Base-by-base conservation (phyloP, 352 stramenopile species). In the Phytophthora sansomeana region DNA sequence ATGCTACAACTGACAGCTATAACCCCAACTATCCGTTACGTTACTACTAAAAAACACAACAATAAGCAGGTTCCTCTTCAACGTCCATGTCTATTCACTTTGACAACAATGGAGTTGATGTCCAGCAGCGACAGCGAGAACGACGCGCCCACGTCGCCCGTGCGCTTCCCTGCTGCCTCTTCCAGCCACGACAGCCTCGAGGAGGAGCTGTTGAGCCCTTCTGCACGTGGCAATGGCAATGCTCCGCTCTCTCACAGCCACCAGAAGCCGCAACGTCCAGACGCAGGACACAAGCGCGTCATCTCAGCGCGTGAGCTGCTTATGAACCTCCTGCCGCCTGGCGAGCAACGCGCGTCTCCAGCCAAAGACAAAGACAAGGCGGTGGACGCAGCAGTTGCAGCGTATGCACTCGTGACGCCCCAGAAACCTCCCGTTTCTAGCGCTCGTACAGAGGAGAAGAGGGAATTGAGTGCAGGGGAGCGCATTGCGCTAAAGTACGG, bases 401-500 rank as follows among this genome's bases (percentile, higher is more conserved):
- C 68, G 13, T 72, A 67, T 39, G 60, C 53, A 2, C 17, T 72
- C 6, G 38, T 69, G 6, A 62, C 69, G 6, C 50, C 53, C 1
- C 66, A 63, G 33, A 73, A 72, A 48, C 19, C 24, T 14, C 19
- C 26, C 7, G 3, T 32, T 35, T 47, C 48, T 21, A 33, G 30
- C 30, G 33, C 14, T 30, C 21, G 17, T 9, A 43, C 50, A 32
- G 44, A 62, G 32, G 24, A 71, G 32, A 42, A 70, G n/a, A 50
- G 44, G 11, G 29, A 57, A 29, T 63, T 89, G 48, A 80, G 80
- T 1, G 59, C 62, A 14, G 76, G 72, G 41, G 77, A 92, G 35
- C 73, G 70, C 4, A 90, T 92, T 54, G 83, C 83, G 11, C 56
- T 60, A 5, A 90, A 92, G 68, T 90, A 92, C 47, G 78, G 81